Evolutionary conservation across 1,284 basidiomycete species (phyloP).

Genomic region (Xerocomus amazonicus): DNA sequence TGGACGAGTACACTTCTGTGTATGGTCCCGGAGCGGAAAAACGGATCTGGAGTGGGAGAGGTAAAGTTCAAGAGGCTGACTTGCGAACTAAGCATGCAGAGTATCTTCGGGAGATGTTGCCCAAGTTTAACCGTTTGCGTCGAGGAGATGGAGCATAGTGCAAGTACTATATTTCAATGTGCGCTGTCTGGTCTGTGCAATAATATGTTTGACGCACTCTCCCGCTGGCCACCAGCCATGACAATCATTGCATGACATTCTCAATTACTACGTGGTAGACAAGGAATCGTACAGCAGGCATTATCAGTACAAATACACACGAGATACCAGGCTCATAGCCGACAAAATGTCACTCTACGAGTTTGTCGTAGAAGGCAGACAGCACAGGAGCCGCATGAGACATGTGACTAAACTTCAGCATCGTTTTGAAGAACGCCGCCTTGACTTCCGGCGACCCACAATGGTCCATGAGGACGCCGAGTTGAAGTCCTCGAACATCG

Average conservation of each 20-base stretch:
- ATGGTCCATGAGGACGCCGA: conserved; percentile 12
- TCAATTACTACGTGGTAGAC: too few species aligned
- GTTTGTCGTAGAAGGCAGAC: conserved; percentile 19
- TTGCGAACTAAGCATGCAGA: conserved; percentile 85
- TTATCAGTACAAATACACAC: background rate
- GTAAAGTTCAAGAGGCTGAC: conserved; percentile 79
- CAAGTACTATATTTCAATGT: background rate
- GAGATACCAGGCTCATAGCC: background rate
- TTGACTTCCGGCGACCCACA: conserved; percentile 12
- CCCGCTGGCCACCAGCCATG: too few species aligned
- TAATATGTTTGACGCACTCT: background rate
- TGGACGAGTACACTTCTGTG: conserved; percentile 85
- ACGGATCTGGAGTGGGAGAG: conserved; percentile 82
- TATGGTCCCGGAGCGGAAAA: conserved; percentile 75
- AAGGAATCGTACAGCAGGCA: background rate
- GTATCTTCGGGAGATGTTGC: conserved; percentile 86
- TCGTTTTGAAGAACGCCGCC: conserved; percentile 12
- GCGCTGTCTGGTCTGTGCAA: background rate
- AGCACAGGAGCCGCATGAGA: conserved; percentile 21
- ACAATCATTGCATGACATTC: background rate
- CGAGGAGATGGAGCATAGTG: conserved; percentile 52
- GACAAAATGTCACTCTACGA: conserved; percentile 5
- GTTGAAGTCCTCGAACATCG: conserved; percentile 15
- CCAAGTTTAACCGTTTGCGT: conserved; percentile 78
- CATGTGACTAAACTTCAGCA: conserved; percentile 12